Base-by-base conservation (phyloP, 495 filamentous ascomycete species). In the Penicillium fimorum region DNA sequence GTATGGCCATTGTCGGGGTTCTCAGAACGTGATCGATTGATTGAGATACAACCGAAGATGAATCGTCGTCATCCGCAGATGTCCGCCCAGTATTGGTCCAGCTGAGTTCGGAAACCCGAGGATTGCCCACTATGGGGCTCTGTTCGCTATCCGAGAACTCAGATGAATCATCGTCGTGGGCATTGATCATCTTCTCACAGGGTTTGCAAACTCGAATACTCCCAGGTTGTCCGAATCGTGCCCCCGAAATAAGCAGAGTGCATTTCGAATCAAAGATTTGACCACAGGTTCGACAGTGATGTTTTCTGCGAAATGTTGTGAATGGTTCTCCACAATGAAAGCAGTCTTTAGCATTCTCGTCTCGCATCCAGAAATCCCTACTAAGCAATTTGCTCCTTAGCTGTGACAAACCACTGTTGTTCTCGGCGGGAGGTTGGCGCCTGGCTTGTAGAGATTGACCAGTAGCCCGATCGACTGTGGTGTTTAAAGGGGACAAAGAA, bases 241-340 rank as follows among this genome's bases (percentile, higher is more conserved):
- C 81, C 4, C 93, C 94, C 13, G 91, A 83, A 24, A 99, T 88
- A 13, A 92, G 81, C 38, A 89, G 86, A 4, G 95, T 99, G 71
- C 95, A 99, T 70, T 96, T 96, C 1, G 90, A 89, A 72, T 97
- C 94, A 67, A 97, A 97, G 38, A 99, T 99, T 66, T 96, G 95
- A 30, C 95, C 95, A 68, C 95, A 87, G 45, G 81, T 81, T 46
- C 95, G 84, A 67, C 95, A 99, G 66, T 99, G 95, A 72, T 99
- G 95, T 66, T 97, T 97, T 53, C 95, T 84, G 53, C 95, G 83
- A 66, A 96, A 97, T 20, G 95, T 95, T 3, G 91, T 88, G 63
- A 99, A 97, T 18, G 89, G 80, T 58, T 90, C 87, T 42, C 86
- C 87, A 64, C 95, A 99, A 44, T 89, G 80, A 65, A 97, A 99